Conservation (phyloP, 768 basidiomycete genomes). For the Auriscalpium orientale region DNA sequence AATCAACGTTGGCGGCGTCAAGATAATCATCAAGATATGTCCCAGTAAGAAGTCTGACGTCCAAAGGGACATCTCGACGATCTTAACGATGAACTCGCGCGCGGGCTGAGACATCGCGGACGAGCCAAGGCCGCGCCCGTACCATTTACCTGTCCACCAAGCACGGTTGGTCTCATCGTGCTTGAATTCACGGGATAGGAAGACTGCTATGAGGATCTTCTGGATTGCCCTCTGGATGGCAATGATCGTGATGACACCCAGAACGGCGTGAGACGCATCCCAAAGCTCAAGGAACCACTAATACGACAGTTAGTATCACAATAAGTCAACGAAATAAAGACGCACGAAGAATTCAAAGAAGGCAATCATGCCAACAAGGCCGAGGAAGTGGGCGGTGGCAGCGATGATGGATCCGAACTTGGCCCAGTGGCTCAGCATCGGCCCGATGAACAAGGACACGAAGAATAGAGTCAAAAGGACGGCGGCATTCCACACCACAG, state of each 20-base stretch:
- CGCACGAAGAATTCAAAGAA: slow-evolving; percentile 97
- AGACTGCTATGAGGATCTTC: slow-evolving; percentile 90
- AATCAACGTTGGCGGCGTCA: slow-evolving; percentile 81
- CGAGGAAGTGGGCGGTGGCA: slow-evolving; percentile 76
- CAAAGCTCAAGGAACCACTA: slow-evolving; percentile 94
- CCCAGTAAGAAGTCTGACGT: slow-evolving; percentile 88
- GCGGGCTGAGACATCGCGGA: slow-evolving; percentile 97
- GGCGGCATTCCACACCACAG: slow-evolving; percentile 91
- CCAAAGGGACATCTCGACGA: slow-evolving; percentile 93
- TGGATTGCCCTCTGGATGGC: slow-evolving; percentile 87
- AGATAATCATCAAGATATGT: slow-evolving; percentile 82
- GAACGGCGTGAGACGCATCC: slow-evolving; percentile 86
- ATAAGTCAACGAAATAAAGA: slow-evolving; percentile 27
- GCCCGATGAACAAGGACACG: slow-evolving; percentile 86
- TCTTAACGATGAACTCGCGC: slow-evolving; percentile 96
- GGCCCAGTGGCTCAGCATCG: slow-evolving; percentile 75
- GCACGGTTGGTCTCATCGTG: slow-evolving; percentile 98
- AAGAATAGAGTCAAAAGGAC: slow-evolving; percentile 83
- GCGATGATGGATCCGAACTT: slow-evolving; percentile 94
- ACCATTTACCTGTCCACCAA: slow-evolving; percentile 99
- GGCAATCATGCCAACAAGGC: slow-evolving; percentile 72
- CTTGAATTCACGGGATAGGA: slow-evolving; percentile 96
- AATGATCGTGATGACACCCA: slow-evolving; percentile 88
- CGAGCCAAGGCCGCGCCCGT: slow-evolving; percentile 84
- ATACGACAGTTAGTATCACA: slow-evolving; percentile 5